Evolutionary conservation across 495 filamentous ascomycete species (phyloP).

Genomic region (Penicillium pancosmium): DNA sequence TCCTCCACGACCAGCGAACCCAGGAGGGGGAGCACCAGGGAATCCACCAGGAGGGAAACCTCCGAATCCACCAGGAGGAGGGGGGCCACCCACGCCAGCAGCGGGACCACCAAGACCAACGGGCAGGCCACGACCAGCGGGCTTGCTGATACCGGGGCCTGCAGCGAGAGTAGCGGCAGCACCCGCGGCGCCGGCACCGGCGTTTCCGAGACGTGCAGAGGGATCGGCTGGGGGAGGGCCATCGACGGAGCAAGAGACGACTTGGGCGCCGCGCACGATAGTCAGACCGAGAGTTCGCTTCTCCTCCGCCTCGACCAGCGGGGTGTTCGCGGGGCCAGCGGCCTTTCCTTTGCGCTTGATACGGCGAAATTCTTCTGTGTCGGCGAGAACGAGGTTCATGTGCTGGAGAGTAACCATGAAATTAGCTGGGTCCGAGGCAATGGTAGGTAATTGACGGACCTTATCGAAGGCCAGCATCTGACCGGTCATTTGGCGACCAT

Average conservation of each 20-base stretch:
- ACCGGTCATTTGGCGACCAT: slow-evolving; percentile 94
- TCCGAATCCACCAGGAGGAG: slow-evolving; percentile 62
- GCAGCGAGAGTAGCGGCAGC: slow-evolving; percentile 68
- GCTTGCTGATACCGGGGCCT: slow-evolving; percentile 88
- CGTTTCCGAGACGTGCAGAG: slow-evolving; percentile 81
- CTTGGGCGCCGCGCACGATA: slow-evolving; percentile 90
- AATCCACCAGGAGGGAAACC: slow-evolving; percentile 68
- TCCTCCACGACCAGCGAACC: slow-evolving; percentile 77
- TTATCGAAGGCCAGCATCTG: slow-evolving; percentile 98
- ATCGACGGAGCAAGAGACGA: slow-evolving; percentile 92
- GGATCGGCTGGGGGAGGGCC: slow-evolving; percentile 96
- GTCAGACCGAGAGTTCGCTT: slow-evolving; percentile 94
- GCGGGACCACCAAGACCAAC: slow-evolving; percentile 87
- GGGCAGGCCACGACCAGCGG: slow-evolving; percentile 89
- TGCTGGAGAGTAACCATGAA: slow-evolving; percentile 57
- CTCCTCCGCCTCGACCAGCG: slow-evolving; percentile 85
- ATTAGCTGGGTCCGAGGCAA: slow-evolving; percentile 24
- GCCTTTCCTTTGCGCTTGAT: slow-evolving; percentile 89
- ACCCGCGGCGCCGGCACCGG: slow-evolving; percentile 66
- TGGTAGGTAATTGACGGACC: slow-evolving; percentile 50
- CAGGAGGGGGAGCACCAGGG: slow-evolving; percentile 67
- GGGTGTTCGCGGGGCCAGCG: slow-evolving; percentile 57
- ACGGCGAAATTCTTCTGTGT: slow-evolving; percentile 98
- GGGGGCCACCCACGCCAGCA: slow-evolving; percentile 82
- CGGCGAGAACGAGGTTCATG: slow-evolving; percentile 98